Evolutionary conservation across 768 basidiomycete genomes (phyloP).

Genomic region (Amanita exitialis): DNA sequence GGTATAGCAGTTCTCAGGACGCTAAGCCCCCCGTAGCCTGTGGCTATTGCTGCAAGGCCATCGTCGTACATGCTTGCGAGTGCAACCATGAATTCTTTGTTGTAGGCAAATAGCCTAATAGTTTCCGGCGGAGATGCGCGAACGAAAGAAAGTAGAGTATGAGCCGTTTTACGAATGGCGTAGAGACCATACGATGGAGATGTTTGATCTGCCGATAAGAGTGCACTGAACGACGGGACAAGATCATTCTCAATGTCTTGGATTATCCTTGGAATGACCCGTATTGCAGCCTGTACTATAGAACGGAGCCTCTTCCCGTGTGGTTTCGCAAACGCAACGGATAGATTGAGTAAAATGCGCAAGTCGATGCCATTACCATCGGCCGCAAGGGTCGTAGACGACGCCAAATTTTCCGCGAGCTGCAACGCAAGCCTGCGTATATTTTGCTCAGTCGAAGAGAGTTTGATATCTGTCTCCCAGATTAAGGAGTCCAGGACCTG

Average conservation of each 20-base stretch:
- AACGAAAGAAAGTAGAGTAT: constrained; percentile 46
- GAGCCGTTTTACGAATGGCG: constrained; percentile 50
- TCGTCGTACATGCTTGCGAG: constrained; percentile 52
- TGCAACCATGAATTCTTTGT: constrained; percentile 40
- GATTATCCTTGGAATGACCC: constrained; percentile 21
- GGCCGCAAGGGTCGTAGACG: constrained; percentile 9
- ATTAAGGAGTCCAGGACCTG: constrained; percentile 45
- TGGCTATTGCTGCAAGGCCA: constrained; percentile 43
- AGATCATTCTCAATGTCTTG: constrained; percentile 31
- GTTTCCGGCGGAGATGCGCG: constrained; percentile 38
- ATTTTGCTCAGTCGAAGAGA: constrained; percentile 23
- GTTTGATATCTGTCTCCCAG: constrained; percentile 30
- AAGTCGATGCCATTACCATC: constrained; percentile 32
- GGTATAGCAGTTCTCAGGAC: constrained; percentile 10
- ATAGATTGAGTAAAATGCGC: constrained; percentile 51
- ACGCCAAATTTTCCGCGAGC: constrained; percentile 46
- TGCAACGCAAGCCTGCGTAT: constrained; percentile 40
- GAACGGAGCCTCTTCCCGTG: constrained; percentile 33
- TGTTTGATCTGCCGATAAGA: constrained; percentile 28
- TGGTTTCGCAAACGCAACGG: constrained; percentile 41
- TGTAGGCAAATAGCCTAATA: constrained; percentile 40
- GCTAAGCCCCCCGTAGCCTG: constrained; percentile 49
- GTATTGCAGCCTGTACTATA: constrained; percentile 31
- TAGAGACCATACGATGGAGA: constrained; percentile 44
- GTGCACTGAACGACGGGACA: constrained; percentile 45